These are phyloP conservation scores for Nissolia schottii DNA, from an alignment of 306 rosid species.

Conservation along the genomic window DNA sequence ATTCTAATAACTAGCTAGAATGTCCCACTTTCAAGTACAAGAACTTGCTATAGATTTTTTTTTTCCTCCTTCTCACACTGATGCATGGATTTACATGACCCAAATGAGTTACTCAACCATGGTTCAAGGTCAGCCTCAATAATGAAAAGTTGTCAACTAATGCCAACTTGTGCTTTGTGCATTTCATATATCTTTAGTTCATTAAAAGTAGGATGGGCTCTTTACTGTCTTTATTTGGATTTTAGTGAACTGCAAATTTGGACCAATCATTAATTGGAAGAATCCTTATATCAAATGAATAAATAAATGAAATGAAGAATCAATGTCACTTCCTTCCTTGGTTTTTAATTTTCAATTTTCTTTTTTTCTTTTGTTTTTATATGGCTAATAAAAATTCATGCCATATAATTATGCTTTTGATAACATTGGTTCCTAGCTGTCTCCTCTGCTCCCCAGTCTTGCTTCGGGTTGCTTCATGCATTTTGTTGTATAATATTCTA, in stretches of 20 bases:
- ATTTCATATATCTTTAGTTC: conserved; percentile 17
- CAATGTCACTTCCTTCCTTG: conserved; percentile 14
- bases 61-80: background rate
- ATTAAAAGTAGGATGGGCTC: conserved; percentile 26
- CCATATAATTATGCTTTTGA: conserved; percentile 22
- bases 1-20: background rate
- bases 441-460: conserved; percentile 25
- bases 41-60: background rate
- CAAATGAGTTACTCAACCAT: conserved; percentile 2
- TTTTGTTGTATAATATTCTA: conserved; percentile 9
- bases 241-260: conserved; percentile 27
- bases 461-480: conserved; percentile 28
- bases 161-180: conserved; percentile 26
- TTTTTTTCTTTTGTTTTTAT: conserved; percentile 1
- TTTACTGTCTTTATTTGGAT: conserved; percentile 28
- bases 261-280: conserved; percentile 30
- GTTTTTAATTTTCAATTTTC: background rate
- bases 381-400: conserved; percentile 4
- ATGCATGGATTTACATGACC: background rate
- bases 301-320: conserved; percentile 12
- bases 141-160: conserved; percentile 25
- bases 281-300: conserved; percentile 2
- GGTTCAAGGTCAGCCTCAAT: conserved; percentile 16
- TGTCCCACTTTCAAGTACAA: background rate
- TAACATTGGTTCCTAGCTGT: conserved; percentile 24